Conservation (phyloP, 1,139 yeast genomes). For the Sugiyamaella xylanicola region DNA sequence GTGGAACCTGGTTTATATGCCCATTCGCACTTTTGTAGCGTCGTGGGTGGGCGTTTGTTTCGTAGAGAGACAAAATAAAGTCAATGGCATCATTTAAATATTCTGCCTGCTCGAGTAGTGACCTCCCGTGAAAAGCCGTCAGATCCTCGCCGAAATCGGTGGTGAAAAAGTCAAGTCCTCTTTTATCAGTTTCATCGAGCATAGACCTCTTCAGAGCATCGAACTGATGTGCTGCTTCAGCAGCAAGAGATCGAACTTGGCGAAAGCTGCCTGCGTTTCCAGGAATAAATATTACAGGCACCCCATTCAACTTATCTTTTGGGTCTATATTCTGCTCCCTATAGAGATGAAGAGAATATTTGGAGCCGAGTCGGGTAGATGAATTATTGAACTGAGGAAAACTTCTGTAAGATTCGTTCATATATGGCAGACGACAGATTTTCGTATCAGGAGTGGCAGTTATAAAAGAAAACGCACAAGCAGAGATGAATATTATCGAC, state of each 20-base stretch:
- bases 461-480: slow-evolving; percentile 23
- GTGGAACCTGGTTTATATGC: slow-evolving; percentile 9
- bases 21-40: neutral
- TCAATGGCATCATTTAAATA: slow-evolving; percentile 83
- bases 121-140: slow-evolving; percentile 94
- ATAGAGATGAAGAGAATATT: slow-evolving; percentile 74
- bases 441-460: slow-evolving; percentile 26
- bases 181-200: slow-evolving; percentile 40
- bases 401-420: slow-evolving; percentile 68
- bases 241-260: slow-evolving; percentile 79
- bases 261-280: slow-evolving; percentile 87
- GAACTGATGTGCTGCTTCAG: slow-evolving; percentile 61
- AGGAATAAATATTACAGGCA: slow-evolving; percentile 80
- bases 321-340: slow-evolving; percentile 46
- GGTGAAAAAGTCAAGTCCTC: slow-evolving; percentile 68
- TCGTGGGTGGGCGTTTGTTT: slow-evolving; percentile 33
- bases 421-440: slow-evolving; percentile 36
- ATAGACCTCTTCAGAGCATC: slow-evolving; percentile 41
- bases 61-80: slow-evolving; percentile 71
- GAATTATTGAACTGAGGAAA: slow-evolving; percentile 66
- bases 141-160: slow-evolving; percentile 96
- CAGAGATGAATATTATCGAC: slow-evolving; percentile 19
- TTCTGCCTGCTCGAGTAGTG: slow-evolving; percentile 92
- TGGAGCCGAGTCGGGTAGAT: slow-evolving; percentile 68
- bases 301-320: slow-evolving; percentile 56